Conservation (phyloP, 2,329 filamentous ascomycete genomes). For the Apiospora sp. region DNA sequence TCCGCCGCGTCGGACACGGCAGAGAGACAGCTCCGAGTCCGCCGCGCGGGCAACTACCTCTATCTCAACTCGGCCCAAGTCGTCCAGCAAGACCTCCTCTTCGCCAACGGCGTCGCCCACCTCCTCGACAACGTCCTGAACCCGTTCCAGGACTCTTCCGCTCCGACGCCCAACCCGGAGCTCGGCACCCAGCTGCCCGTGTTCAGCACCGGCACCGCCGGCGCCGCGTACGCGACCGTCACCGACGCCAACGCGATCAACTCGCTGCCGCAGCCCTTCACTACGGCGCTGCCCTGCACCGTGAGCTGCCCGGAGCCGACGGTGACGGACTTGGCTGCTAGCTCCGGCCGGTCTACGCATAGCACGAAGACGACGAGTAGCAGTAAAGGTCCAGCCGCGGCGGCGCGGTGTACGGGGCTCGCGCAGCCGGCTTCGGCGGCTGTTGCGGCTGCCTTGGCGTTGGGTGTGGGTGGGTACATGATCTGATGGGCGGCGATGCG, state of each 20-base stretch:
- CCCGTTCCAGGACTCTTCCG: constrained; percentile 38
- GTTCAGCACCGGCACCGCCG: constrained; percentile 34
- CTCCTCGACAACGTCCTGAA: constrained; percentile 63
- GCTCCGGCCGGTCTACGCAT: background rate
- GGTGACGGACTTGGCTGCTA: constrained; percentile 29
- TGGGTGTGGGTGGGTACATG: background rate
- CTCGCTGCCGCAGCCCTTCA: constrained; percentile 43
- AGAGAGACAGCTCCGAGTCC: constrained; percentile 43
- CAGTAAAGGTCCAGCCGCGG: background rate
- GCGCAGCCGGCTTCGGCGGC: background rate
- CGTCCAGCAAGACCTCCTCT: constrained; percentile 59
- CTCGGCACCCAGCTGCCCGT: constrained; percentile 46
- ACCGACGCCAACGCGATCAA: constrained; percentile 2
- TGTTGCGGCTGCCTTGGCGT: background rate
- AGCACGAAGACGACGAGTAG: background rate
- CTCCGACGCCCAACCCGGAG: constrained; percentile 47
- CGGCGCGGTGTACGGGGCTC: background rate
- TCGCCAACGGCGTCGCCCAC: constrained; percentile 66
- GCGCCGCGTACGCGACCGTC: constrained; percentile 33
- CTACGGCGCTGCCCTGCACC: constrained; percentile 52
- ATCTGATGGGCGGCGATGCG: background rate
- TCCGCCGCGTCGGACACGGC: constrained; percentile 50
- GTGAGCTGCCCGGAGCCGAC: constrained; percentile 47
- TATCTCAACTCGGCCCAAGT: constrained; percentile 63
- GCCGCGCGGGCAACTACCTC: constrained; percentile 52